Evolutionary conservation across 179 eudicot species (phyloP).

Genomic region (Gypsophila paniculata): DNA sequence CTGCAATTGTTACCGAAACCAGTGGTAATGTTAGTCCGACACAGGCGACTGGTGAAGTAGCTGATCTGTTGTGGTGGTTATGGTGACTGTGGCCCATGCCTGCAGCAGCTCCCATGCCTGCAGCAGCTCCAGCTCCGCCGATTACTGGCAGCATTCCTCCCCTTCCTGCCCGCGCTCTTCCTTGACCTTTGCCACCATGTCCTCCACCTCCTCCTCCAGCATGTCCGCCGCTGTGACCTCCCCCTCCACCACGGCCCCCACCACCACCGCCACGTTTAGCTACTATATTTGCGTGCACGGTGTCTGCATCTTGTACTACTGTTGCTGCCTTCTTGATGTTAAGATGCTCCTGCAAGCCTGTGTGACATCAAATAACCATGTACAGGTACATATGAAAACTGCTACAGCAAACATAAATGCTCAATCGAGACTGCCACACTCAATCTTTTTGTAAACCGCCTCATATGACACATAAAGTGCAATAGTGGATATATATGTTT

Average conservation of each 20-base stretch:
- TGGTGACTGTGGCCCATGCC: not conserved
- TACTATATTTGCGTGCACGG: not conserved
- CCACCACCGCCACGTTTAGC: not conserved
- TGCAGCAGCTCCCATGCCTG: constrained; percentile 9
- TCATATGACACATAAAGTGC: no score
- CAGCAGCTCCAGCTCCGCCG: constrained; percentile 6
- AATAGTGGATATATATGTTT: no score
- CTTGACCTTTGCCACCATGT: not conserved
- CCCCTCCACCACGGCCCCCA: not conserved
- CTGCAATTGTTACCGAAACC: not conserved
- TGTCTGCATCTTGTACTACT: not conserved
- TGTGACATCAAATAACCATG: not conserved
- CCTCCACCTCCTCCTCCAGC: constrained; percentile 3
- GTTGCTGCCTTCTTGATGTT: not conserved
- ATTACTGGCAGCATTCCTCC: not conserved
- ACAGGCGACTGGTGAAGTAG: constrained; percentile 4
- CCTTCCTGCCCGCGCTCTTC: not conserved
- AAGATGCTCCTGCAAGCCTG: not conserved
- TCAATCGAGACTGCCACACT: not conserved
- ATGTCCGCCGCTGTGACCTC: not conserved
- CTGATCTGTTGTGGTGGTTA: constrained; percentile 6
- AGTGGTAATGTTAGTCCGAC: not conserved
- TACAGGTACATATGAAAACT: not conserved
- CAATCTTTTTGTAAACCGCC: not conserved
- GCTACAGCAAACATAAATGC: not conserved